These are phyloP conservation scores for Ascocoryne sarcoides DNA, from an alignment of 2,329 filamentous ascomycete species.

Conservation along the genomic window DNA sequence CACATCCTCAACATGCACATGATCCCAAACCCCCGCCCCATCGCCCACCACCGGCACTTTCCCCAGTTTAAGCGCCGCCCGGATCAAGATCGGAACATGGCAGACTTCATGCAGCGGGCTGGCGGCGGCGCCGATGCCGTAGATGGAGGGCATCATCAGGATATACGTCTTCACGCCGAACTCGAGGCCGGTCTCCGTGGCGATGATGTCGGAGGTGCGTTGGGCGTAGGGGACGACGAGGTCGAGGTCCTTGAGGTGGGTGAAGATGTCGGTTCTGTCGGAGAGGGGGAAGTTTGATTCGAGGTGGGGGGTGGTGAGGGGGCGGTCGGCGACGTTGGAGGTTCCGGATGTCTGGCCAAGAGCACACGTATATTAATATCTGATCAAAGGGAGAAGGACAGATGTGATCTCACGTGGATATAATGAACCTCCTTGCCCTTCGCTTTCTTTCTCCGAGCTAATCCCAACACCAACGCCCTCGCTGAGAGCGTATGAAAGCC, in stretches of 20 bases:
- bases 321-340: constrained; percentile 35
- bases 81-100: constrained; percentile 31
- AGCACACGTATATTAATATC: too few relatives aligned
- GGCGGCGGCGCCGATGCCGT: constrained; percentile 36
- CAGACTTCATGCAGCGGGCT: constrained; percentile 32
- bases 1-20: constrained; percentile 38
- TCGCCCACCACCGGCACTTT: constrained; percentile 29
- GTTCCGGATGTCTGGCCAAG: constrained; percentile 32
- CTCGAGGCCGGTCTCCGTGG: constrained; percentile 33
- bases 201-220: constrained; percentile 36
- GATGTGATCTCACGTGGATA: constrained; percentile 29
- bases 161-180: constrained; percentile 35
- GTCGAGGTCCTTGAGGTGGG: constrained; percentile 33
- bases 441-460: constrained; percentile 31
- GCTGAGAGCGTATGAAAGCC: constrained; percentile 32
- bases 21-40: constrained; percentile 32
- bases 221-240: constrained; percentile 32
- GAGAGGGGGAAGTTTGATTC: constrained; percentile 31
- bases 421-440: constrained; percentile 32
- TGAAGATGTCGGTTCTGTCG: constrained; percentile 38
- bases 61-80: constrained; percentile 23
- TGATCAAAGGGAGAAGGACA: too few relatives aligned
- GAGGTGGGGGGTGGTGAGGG: constrained; percentile 27
- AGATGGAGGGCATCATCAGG: constrained; percentile 40
- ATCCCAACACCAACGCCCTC: constrained; percentile 34